These are phyloP conservation scores for Spiraea crenata DNA, from an alignment of 331 rosid species.

Conservation along the genomic window DNA sequence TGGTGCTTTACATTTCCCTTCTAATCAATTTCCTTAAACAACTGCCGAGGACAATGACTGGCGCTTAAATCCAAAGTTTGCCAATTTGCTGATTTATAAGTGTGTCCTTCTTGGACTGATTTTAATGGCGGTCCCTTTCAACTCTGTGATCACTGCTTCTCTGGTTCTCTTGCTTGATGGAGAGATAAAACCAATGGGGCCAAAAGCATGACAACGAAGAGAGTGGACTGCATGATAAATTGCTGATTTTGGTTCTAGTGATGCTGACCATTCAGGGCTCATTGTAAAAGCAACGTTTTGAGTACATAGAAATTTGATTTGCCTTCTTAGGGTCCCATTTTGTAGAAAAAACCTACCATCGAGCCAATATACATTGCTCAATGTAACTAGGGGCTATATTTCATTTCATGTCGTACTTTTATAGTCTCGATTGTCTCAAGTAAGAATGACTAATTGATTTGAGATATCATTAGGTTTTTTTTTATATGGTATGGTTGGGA, in stretches of 20 bases:
- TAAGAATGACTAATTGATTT: too few relatives aligned
- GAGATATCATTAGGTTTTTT: too few relatives aligned
- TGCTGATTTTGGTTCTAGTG: constrained; percentile 43
- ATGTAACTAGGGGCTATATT: too few relatives aligned
- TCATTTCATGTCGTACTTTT: too few relatives aligned
- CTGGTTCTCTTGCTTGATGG: constrained; percentile 17
- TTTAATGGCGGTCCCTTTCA: constrained; percentile 51
- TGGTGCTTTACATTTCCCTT: constrained; percentile 15
- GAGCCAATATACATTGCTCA: too few relatives aligned
- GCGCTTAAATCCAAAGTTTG: background rate
- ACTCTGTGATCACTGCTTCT: constrained; percentile 31
- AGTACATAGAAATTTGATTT: constrained; percentile 32
- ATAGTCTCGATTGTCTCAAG: too few relatives aligned
- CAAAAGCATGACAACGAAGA: constrained; percentile 46
- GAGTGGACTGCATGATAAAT: constrained; percentile 35
- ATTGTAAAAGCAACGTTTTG: constrained; percentile 33
- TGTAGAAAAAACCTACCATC: too few relatives aligned
- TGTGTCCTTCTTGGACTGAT: constrained; percentile 6
- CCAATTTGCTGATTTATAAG: background rate
- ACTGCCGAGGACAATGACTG: constrained; percentile 25
- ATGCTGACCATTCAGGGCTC: constrained; percentile 54
- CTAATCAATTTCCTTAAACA: constrained; percentile 23
- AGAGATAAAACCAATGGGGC: constrained; percentile 37
- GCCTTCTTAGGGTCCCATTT: constrained; percentile 27
- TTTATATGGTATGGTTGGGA: too few relatives aligned